Evolutionary conservation across 2,329 filamentous ascomycete species (phyloP).

Genomic region (Stagonosporopsis rhizophila): DNA sequence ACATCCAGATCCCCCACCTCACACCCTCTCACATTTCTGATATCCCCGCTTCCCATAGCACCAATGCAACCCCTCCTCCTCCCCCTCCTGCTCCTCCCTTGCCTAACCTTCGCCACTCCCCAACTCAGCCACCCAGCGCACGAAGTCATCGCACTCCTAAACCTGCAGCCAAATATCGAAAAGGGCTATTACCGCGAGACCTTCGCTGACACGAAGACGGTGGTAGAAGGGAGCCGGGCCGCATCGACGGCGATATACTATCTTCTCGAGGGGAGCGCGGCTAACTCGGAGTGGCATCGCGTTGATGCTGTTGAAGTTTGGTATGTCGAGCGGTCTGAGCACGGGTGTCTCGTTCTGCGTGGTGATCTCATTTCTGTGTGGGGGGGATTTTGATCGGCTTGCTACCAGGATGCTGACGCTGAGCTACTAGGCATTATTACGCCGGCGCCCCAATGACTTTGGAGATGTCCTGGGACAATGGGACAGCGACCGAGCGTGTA

Average conservation of each 20-base stretch:
- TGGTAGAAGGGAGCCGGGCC: slow-evolving; percentile 41
- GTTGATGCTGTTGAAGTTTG: slow-evolving; percentile 55
- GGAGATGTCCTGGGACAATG: slow-evolving; percentile 1
- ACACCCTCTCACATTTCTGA: neutral
- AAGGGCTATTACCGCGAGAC: slow-evolving; percentile 1
- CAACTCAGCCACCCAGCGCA: neutral
- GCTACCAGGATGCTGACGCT: neutral
- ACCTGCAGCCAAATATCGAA: neutral
- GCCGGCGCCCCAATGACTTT: slow-evolving; percentile 59
- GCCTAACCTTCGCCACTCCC: neutral
- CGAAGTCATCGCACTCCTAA: neutral
- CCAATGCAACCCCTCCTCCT: neutral
- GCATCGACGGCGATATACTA: slow-evolving; percentile 61
- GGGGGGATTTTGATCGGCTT: neutral
- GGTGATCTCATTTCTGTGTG: neutral
- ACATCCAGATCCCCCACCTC: neutral
- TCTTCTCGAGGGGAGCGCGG: slow-evolving; percentile 54
- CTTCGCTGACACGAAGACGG: neutral
- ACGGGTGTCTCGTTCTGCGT: too few species aligned
- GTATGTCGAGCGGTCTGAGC: neutral
- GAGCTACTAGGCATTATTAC: slow-evolving; percentile 39
- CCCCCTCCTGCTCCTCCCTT: neutral
- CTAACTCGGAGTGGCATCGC: slow-evolving; percentile 56
- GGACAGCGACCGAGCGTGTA: neutral
- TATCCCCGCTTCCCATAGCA: neutral